phyloP scores from a whole-genome alignment of 2,329 filamentous ascomycete species.

The Onygenales sp. region DNA sequence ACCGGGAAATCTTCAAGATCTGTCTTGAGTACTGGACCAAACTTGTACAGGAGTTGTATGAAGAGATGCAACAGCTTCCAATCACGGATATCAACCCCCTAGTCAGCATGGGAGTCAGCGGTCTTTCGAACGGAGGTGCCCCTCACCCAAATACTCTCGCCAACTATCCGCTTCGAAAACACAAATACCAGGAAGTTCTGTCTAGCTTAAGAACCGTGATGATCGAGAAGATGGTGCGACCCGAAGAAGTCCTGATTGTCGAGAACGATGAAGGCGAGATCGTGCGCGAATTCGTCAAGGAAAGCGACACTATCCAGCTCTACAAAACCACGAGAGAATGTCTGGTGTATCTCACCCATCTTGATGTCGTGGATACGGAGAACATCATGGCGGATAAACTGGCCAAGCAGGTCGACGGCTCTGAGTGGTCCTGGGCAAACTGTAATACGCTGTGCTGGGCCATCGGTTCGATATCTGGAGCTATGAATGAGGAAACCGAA shows the following conservation, averaged over 20 bases:
- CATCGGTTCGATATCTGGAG: constrained; percentile 94
- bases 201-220: constrained; percentile 93
- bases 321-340: constrained; percentile 99
- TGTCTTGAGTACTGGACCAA: constrained; percentile 99
- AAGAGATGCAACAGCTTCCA: constrained; percentile 95
- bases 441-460: constrained; percentile 99
- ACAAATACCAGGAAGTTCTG: constrained; percentile 92
- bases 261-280: constrained; percentile 99
- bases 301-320: constrained; percentile 96
- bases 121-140: constrained; percentile 68
- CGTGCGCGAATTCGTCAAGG: constrained; percentile 97
- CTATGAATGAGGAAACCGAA: constrained; percentile 99
- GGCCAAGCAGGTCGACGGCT: constrained; percentile 84
- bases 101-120: constrained; percentile 62
- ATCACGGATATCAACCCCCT: constrained; percentile 89
- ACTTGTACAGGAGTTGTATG: constrained; percentile 92
- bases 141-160: constrained; percentile 75
- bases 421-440: constrained; percentile 98
- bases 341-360: constrained; percentile 89
- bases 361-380: constrained; percentile 95
- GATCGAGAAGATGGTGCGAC: constrained; percentile 99
- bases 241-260: constrained; percentile 96
- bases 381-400: constrained; percentile 99
- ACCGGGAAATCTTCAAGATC: constrained; percentile 99
- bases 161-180: constrained; percentile 89